Conservation (phyloP, 1,284 basidiomycete genomes). For the Lentinula novae-zelandiae region DNA sequence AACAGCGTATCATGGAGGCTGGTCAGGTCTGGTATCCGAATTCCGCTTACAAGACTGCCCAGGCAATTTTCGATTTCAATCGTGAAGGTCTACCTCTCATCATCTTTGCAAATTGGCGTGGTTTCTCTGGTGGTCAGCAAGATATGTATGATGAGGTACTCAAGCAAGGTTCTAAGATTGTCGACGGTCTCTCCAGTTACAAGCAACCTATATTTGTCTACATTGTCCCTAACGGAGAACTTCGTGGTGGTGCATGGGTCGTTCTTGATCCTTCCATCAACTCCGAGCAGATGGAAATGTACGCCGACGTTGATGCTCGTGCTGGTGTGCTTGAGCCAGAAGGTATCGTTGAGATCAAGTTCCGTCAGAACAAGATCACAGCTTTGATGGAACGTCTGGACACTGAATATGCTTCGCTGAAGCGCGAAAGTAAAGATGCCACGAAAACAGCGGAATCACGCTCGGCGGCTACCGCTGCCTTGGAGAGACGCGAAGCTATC, state of each 20-base stretch:
- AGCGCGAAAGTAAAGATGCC: conserved; percentile 74
- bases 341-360: conserved; percentile 93
- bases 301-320: conserved; percentile 92
- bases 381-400: conserved; percentile 95
- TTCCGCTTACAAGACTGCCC: conserved; percentile 99
- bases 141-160: conserved; percentile 97
- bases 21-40: conserved; percentile 99
- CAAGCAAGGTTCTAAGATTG: conserved; percentile 96
- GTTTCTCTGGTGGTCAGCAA: conserved; percentile 99
- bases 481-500: conserved; percentile 79
- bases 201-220: conserved; percentile 99
- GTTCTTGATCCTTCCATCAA: conserved; percentile 98
- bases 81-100: conserved; percentile 95
- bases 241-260: conserved; percentile 99
- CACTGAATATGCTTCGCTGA: conserved; percentile 77
- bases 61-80: conserved; percentile 98
- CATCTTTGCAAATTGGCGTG: conserved; percentile 99
- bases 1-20: conserved; percentile 98
- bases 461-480: conserved; percentile 60
- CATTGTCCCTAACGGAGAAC: conserved; percentile 97
- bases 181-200: conserved; percentile 96
- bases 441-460: conserved; percentile 74
- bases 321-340: conserved; percentile 98
- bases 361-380: conserved; percentile 88
- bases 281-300: conserved; percentile 98